Evolutionary conservation across 768 basidiomycete genomes (phyloP), one percentile per base, ranked within the genome.

Genomic region (Paxillus ammoniavirescens): DNA sequence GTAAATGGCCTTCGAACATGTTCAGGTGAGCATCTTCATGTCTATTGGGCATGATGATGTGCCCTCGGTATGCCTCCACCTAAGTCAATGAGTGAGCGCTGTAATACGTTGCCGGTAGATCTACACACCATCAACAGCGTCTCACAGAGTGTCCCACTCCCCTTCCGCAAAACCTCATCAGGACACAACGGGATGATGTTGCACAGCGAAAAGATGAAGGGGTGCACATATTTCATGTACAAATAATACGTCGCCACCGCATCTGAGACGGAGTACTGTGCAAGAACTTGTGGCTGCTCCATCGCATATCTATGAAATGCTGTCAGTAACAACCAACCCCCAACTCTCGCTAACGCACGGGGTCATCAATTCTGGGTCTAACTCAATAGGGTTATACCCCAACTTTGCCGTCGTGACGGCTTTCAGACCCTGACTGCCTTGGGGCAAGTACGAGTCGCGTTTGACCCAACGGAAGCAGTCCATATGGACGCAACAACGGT

Each of bases 161-260:
- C 97, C 70, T 99, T 98, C 47, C 96, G 79, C 60, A 98, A 72
- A 5, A 98, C 97, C 57, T 99, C 97, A 63, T 99, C 97, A 3
- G 97, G 94, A 63, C 87, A 87, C 49, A 99, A 80, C 10, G 97
- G 96, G 61, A 99, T 98, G 70, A 98, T 99, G 77, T 97, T 99
- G 73, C 97, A 98, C 36, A 99, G 74, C 8, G 97, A 98, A 75
- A 99, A 99, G 57, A 99, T 92, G 80, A 99, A 99, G 0, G 97
- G 97, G 65, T 98, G 95, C 9, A 99, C 95, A 63, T 99, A 99
- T 94, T 98, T 99, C 97, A 98, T 99, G 74, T 99, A 98, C 35
- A 99, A 81, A 71, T 98, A 98, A 70, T 99, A 98, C 1, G 97
- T 99, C n/a, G 97, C 96, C 9, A 98, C 97, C 0, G 97, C 97